Evolutionary conservation across 495 filamentous ascomycete genomes (phyloP).

Genomic region (Aspergillus hancockii): DNA sequence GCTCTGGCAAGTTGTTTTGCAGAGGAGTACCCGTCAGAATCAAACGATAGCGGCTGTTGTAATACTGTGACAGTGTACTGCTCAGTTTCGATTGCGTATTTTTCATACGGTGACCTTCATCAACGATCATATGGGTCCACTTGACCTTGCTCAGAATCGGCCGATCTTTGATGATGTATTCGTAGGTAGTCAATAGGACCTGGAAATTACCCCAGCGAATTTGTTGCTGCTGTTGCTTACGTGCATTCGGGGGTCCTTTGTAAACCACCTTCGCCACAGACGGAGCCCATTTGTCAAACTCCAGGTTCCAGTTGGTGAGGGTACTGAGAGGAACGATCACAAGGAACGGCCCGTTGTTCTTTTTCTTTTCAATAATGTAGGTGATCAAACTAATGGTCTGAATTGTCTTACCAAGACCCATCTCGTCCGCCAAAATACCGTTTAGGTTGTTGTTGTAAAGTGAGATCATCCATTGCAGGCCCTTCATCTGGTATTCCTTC

Average conservation of each 20-base stretch:
- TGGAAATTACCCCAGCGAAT: constrained; percentile 96
- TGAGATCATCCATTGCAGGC: constrained; percentile 98
- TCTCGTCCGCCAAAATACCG: constrained; percentile 97
- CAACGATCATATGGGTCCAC: constrained; percentile 99
- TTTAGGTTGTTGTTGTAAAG: constrained; percentile 99
- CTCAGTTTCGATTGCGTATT: constrained; percentile 96
- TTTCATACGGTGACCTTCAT: constrained; percentile 99
- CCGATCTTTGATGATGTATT: constrained; percentile 99
- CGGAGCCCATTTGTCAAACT: constrained; percentile 99
- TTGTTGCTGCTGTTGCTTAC: constrained; percentile 89
- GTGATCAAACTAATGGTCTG: constrained; percentile 98
- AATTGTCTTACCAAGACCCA: constrained; percentile 99
- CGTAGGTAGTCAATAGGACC: constrained; percentile 94
- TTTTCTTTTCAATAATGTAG: constrained; percentile 93
- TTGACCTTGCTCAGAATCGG: constrained; percentile 94
- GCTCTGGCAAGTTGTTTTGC: constrained; percentile 93
- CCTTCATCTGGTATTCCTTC: constrained; percentile 98
- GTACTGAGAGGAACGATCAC: constrained; percentile 97
- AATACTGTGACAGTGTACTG: constrained; percentile 91
- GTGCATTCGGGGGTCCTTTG: constrained; percentile 86
- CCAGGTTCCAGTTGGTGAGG: constrained; percentile 96
- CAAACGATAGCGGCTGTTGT: constrained; percentile 88
- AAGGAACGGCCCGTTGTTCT: constrained; percentile 88
- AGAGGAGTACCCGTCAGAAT: constrained; percentile 97
- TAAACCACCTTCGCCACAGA: constrained; percentile 85